Conservation (phyloP, 2,329 filamentous ascomycete genomes). For the Nemania bipapillata region DNA sequence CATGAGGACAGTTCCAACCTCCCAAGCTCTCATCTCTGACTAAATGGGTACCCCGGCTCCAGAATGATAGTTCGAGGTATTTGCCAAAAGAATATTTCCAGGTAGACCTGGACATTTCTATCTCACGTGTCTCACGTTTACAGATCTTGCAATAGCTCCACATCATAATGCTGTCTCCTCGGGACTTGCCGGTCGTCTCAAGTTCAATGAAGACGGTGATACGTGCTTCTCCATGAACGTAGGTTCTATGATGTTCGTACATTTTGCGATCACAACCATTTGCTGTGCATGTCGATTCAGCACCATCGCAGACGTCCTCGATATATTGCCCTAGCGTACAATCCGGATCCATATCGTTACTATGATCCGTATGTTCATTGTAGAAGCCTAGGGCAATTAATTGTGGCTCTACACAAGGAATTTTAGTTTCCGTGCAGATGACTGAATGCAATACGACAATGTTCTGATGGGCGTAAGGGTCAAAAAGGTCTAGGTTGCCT, state of each 20-base stretch:
- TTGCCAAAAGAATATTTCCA: conserved; percentile 99
- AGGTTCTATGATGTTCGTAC: conserved; percentile 93
- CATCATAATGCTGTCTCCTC: conserved; percentile 82
- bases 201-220: conserved; percentile 90
- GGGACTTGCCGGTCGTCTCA: conserved; percentile 59
- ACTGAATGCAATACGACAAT: conserved; percentile 94
- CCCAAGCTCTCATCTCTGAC: conserved; percentile 67
- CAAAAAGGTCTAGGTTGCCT: conserved; percentile 87
- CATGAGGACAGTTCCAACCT: conserved; percentile 76
- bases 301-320: conserved; percentile 83
- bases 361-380: conserved; percentile 78
- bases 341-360: conserved; percentile 78
- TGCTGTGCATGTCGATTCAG: conserved; percentile 79
- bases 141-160: conserved; percentile 97
- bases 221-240: conserved; percentile 94
- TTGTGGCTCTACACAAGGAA: conserved; percentile 90
- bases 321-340: conserved; percentile 95
- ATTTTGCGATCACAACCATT: conserved; percentile 89
- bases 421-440: conserved; percentile 91
- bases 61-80: conserved; percentile 96
- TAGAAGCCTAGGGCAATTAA: conserved; percentile 94
- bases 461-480: conserved; percentile 94
- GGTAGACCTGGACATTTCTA: conserved; percentile 90
- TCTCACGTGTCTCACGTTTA: conserved; percentile 86
- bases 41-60: conserved; percentile 84